phyloP scores from a whole-genome alignment of 257 asterid genomes.

The Lycium barbarum region DNA sequence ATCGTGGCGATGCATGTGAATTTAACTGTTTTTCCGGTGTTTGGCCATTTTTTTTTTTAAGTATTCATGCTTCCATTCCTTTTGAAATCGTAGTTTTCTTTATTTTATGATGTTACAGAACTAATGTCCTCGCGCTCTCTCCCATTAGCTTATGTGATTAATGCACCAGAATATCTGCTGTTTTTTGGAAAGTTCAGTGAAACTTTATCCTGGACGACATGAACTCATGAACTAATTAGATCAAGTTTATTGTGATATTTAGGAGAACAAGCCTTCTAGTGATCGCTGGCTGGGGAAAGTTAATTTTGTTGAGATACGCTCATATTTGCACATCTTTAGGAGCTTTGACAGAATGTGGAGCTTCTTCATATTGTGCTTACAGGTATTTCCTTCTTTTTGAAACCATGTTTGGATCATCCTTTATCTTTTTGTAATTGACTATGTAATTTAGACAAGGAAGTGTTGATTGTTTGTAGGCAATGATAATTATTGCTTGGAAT shows the following conservation, averaged over 20 bases:
- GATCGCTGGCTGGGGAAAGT: conserved; percentile 99
- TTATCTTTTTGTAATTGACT: conserved; percentile 36
- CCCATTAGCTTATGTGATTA: conserved; percentile 1
- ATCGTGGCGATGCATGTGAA: neutral
- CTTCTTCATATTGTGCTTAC: conserved; percentile 95
- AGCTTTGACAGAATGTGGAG: conserved; percentile 99
- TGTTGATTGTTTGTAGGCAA: conserved; percentile 64
- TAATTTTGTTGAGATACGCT: conserved; percentile 96
- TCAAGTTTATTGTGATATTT: conserved; percentile 30
- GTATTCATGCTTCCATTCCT: neutral
- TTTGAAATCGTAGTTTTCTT: conserved; percentile 1
- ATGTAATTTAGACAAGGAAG: neutral
- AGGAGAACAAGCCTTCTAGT: conserved; percentile 65
- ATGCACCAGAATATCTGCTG: neutral
- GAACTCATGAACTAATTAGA: conserved; percentile 29
- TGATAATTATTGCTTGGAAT: conserved; percentile 98
- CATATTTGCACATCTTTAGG: conserved; percentile 94
- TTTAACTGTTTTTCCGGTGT: neutral
- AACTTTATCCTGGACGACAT: conserved; percentile 4
- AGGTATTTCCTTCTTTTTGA: conserved; percentile 57
- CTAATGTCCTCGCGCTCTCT: neutral
- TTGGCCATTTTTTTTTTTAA: neutral
- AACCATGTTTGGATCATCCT: conserved; percentile 27
- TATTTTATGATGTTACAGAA: neutral
- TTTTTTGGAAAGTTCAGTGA: neutral